Base-by-base conservation (phyloP, 352 stramenopile species). In the Lagenidium sp. region DNA sequence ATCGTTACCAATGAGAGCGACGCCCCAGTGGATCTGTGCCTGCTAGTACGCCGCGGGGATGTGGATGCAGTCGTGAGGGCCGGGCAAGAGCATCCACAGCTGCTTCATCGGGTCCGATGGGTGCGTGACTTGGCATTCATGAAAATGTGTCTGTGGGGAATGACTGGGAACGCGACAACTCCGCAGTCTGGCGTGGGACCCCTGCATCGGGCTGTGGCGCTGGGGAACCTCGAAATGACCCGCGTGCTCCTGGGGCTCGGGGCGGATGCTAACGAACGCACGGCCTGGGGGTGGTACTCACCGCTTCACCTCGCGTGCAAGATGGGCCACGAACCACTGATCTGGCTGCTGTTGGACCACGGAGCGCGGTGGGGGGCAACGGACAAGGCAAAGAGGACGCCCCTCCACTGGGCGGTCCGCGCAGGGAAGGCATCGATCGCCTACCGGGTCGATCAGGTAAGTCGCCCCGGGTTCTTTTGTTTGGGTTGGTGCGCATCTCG, bases 201-300 rank as follows among this genome's bases (percentile, higher is more conserved):
- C 7, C 36, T 90, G 13, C 78, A 90, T 57, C 75, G 78, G 31
- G 78, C 78, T 8, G 72, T 84, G 23, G 60, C 59, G 16, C 57
- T 47, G 4, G 57, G 63, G 2, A 50, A 85, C 24, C 1, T 63
- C 3, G 57, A 54, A 24, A 69, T 85, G 31, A 60, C 65, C 2
- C 15, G 60, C 36, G 40, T 85, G 36, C 56, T 90, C 31, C 50
- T 90, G 1, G 46, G 49, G 2, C 55, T 52, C 20, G 75, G 71
- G 0, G 75, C 66, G 7, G 36, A 79, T 19, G 58, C 68, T 19
- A 82, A 85, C 50, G 63, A 66, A 6, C 63, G 73, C 41, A 57
- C 70, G n/a, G 63, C 68, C 2, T 91, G 78, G 78, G 78, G 78
- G 23, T 87, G 78, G 75, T 91, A 86, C 52, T 60, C 78, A 13